These are phyloP conservation scores for Hymenoscyphus fructigenus DNA, from an alignment of 2,329 filamentous ascomycete species.

Conservation along the genomic window DNA sequence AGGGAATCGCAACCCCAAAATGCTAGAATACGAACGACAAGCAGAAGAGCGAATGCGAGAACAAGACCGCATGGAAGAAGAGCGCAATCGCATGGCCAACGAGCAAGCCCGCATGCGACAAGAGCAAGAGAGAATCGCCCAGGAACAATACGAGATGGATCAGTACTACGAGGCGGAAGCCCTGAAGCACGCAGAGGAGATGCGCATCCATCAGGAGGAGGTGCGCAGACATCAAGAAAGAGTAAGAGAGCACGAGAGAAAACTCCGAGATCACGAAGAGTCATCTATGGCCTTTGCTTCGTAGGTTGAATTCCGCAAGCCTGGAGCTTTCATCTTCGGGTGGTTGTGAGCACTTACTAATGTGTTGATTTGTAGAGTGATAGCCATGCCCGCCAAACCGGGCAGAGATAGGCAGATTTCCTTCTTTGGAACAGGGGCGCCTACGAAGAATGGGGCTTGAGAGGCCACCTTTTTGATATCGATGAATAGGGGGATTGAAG, in stretches of 20 bases:
- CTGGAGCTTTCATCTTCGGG: not conserved
- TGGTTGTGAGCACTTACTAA: not conserved
- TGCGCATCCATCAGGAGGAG: constrained; percentile 34
- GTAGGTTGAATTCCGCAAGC: constrained; percentile 1
- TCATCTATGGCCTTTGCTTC: constrained; percentile 33
- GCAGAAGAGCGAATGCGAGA: constrained; percentile 33
- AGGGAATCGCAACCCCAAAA: constrained; percentile 35
- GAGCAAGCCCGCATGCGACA: constrained; percentile 25
- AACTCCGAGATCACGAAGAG: constrained; percentile 31
- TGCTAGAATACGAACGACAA: constrained; percentile 35
- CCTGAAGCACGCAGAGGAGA: constrained; percentile 34
- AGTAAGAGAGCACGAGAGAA: constrained; percentile 21
- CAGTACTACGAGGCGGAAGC: constrained; percentile 37
- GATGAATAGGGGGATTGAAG: not conserved
- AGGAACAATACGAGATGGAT: constrained; percentile 37
- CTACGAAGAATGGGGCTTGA: constrained; percentile 2
- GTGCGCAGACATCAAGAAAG: constrained; percentile 32
- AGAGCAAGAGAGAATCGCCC: constrained; percentile 34
- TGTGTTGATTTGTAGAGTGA: constrained; percentile 23
- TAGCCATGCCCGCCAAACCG: constrained; percentile 34
- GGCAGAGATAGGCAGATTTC: constrained; percentile 29
- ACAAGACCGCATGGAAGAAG: constrained; percentile 32
- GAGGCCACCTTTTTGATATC: not conserved
- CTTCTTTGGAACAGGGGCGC: constrained; percentile 22
- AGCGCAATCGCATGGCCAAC: constrained; percentile 30